phyloP scores from a whole-genome alignment of 176 grass and related monocot genomes.

The Ensete ventricosum region DNA sequence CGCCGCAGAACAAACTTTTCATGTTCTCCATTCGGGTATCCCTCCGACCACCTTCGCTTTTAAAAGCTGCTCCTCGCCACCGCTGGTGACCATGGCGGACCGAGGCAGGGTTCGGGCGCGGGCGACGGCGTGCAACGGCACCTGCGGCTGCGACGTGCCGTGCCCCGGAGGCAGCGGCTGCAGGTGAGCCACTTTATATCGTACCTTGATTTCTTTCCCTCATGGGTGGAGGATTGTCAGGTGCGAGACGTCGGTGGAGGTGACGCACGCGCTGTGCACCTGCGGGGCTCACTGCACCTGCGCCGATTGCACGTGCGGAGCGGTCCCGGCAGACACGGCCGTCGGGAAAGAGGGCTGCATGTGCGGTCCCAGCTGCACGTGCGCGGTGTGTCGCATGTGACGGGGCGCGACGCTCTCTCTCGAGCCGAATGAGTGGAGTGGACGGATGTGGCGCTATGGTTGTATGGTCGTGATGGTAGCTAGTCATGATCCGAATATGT shows the following conservation, averaged over 20 bases:
- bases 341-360: slow-evolving; percentile 10
- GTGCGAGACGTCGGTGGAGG: slow-evolving; percentile 6
- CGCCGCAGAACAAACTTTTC: too few relatives aligned
- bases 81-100: neutral
- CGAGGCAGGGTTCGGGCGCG: neutral
- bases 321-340: neutral
- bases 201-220: neutral
- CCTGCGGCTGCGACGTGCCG: slow-evolving; percentile 12
- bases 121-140: neutral
- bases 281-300: slow-evolving; percentile 4
- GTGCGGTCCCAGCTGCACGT: slow-evolving; percentile 1
- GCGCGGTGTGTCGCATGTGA: slow-evolving; percentile 7
- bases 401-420: neutral
- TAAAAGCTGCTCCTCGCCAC: too few relatives aligned
- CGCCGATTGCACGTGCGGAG: slow-evolving; percentile 2
- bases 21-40: too few relatives aligned
- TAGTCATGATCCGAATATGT: too few relatives aligned
- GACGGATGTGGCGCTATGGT: neutral
- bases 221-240: neutral
- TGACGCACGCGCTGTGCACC: slow-evolving; percentile 2
- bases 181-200: neutral
- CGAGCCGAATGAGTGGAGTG: neutral
- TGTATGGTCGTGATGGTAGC: too few relatives aligned
- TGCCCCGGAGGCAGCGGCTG: slow-evolving; percentile 2
- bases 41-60: too few relatives aligned